Conservation (phyloP, 495 filamentous ascomycete genomes). For the Aspergillus bridgeri region DNA sequence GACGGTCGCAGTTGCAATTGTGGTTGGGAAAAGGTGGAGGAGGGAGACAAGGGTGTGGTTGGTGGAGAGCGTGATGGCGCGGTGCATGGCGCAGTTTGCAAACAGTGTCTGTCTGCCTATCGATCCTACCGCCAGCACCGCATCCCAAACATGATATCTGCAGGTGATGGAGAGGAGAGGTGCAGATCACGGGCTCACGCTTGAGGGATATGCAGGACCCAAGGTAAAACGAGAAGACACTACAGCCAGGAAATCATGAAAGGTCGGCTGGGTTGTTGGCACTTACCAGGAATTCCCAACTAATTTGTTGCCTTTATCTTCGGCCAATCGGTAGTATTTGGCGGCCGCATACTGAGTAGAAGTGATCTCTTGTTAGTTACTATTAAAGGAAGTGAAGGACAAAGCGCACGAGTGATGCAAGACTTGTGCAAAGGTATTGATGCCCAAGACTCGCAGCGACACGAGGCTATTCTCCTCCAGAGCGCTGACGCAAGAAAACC, state of each 20-base stretch:
- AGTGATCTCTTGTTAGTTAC: background rate
- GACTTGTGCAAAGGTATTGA: constrained; percentile 15
- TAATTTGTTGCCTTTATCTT: constrained; percentile 82
- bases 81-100: constrained; percentile 23
- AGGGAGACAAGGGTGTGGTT: constrained; percentile 14
- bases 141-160: constrained; percentile 19
- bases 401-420: constrained; percentile 17
- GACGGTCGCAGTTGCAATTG: constrained; percentile 2
- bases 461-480: background rate
- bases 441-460: constrained; percentile 14
- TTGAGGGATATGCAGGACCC: constrained; percentile 7
- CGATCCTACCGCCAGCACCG: constrained; percentile 15
- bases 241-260: no score
- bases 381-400: background rate
- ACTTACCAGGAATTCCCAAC: constrained; percentile 95
- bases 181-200: background rate
- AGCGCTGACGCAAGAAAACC: constrained; percentile 21
- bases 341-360: constrained; percentile 70
- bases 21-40: background rate
- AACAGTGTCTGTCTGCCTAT: constrained; percentile 23
- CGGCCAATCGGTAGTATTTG: constrained; percentile 89
- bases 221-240: constrained; percentile 6
- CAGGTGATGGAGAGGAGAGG: constrained; percentile 14
- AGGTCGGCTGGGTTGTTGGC: constrained; percentile 1
- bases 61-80: constrained; percentile 15